phyloP scores from a whole-genome alignment of 345 rosid genomes.

The Arabidopsis thaliana region DNA sequence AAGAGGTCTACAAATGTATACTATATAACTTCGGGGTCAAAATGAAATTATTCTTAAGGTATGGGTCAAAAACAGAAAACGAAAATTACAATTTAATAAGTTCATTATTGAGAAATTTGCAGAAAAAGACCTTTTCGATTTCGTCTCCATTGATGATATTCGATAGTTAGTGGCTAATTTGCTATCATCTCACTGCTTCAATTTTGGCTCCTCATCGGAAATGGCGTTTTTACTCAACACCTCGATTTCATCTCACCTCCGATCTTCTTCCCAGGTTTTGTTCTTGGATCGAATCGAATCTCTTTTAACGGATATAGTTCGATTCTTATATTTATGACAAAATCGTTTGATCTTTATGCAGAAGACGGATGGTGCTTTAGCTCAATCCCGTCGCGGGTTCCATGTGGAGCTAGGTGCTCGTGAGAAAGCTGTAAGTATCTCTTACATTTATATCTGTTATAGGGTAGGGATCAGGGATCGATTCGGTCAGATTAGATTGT shows the following conservation, averaged over 20 bases:
- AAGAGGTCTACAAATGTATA: background rate
- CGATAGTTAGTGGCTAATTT: background rate
- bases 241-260: constrained; percentile 56
- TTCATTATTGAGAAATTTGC: background rate
- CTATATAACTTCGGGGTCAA: constrained; percentile 15
- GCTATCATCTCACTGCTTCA: background rate
- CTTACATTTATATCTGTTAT: constrained; percentile 5
- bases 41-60: background rate
- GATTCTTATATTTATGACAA: constrained; percentile 28
- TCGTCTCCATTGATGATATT: background rate
- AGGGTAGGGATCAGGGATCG: background rate
- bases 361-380: constrained; percentile 53
- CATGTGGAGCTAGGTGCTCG: constrained; percentile 86
- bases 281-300: background rate
- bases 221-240: constrained; percentile 73
- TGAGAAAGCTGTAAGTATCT: constrained; percentile 81
- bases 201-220: constrained; percentile 35
- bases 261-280: constrained; percentile 70
- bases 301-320: constrained; percentile 13
- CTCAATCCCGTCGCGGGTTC: constrained; percentile 63
- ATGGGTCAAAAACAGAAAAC: background rate
- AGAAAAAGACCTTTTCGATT: background rate
- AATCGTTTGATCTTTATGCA: constrained; percentile 37
- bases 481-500: constrained; percentile 12
- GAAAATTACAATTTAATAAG: constrained; percentile 13